phyloP scores from a whole-genome alignment of 495 filamentous ascomycete species.

The Immersiella caudata region DNA sequence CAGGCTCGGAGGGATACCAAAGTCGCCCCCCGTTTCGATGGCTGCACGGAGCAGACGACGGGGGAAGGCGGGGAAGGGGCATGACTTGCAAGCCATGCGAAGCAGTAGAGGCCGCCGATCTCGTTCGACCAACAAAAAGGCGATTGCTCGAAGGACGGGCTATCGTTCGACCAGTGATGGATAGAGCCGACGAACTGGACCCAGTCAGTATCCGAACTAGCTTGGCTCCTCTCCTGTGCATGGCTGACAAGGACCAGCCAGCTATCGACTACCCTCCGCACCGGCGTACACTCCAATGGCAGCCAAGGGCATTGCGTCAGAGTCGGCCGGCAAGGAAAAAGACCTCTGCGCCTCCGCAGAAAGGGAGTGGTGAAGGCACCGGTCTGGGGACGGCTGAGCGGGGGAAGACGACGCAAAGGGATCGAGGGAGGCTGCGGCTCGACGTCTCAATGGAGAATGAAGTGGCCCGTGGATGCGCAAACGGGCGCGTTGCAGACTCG shows the following conservation, averaged over 20 bases:
- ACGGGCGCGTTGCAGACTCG: slow-evolving; percentile 31
- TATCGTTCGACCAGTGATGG: slow-evolving; percentile 29
- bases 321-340: slow-evolving; percentile 4
- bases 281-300: slow-evolving; percentile 20
- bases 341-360: neutral
- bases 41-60: slow-evolving; percentile 13
- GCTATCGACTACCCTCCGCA: slow-evolving; percentile 17
- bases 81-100: slow-evolving; percentile 40
- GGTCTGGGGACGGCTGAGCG: neutral
- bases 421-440: slow-evolving; percentile 2
- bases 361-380: slow-evolving; percentile 2
- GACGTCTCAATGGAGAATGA: slow-evolving; percentile 22
- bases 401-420: slow-evolving; percentile 12
- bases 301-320: slow-evolving; percentile 29
- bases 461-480: slow-evolving; percentile 23
- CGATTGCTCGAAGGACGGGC: slow-evolving; percentile 20
- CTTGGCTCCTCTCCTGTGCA: slow-evolving; percentile 25
- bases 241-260: slow-evolving; percentile 26
- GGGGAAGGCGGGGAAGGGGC: slow-evolving; percentile 31
- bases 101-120: slow-evolving; percentile 25
- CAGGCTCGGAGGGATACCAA: slow-evolving; percentile 10
- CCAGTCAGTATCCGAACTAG: slow-evolving; percentile 31
- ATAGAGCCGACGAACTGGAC: slow-evolving; percentile 30
- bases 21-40: slow-evolving; percentile 10
- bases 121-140: slow-evolving; percentile 25